Evolutionary conservation across 805 yeast genomes (phyloP), one percentile per base, ranked within the genome.

Genomic region (Saccharomycopsis selenospora): DNA sequence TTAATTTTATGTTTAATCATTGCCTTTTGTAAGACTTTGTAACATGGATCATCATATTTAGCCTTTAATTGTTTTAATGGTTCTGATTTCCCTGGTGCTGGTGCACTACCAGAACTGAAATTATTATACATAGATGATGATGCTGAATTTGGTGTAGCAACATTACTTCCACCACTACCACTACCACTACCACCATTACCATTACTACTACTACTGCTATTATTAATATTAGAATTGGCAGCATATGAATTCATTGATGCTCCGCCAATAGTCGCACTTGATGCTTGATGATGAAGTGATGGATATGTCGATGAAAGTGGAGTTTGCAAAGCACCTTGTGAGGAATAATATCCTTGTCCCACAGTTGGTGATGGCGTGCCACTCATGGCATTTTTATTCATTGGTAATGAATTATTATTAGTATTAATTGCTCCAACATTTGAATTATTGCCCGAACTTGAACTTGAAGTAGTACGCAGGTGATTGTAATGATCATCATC

Each of bases 1-100:
- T 79, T 80, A 43, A 91, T 72, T 51, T 80, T 81, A 66, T 90
- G 95, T 52, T 95, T 74, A 56, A 82, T 79, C 85, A 88, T 82
- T 3, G 96, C 96, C 29, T 84, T 87, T 59, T 86, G 95, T 42
- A 93, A 67, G 20, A 91, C 83, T 62, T 85, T 85, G 57, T 84
- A 80, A 62, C 96, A 89, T 1, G 96, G 89, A 58, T 91, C 98
- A 48, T 89, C 95, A 22, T 49, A 52, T 18, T 52, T 53, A 2
- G 54, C 54, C 29, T 47, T 53, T 30, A 53, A 41, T 41, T 50
- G 54, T 28, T 52, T 52, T 42, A 72, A 57, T 18, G 65, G 59
- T 30, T 51, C 42, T 11, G 29, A 36, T 10, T 33, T 45, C 48
- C 13, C n/a, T n/a, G n/a, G n/a, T 6, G 17, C 38, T 20, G 38